A percentile compares a stretch with the other conserved stretches of the same genome.
Evolutionary conservation across 352 stramenopile species (phyloP).

Genomic region (Pythium sukuiense): DNA sequence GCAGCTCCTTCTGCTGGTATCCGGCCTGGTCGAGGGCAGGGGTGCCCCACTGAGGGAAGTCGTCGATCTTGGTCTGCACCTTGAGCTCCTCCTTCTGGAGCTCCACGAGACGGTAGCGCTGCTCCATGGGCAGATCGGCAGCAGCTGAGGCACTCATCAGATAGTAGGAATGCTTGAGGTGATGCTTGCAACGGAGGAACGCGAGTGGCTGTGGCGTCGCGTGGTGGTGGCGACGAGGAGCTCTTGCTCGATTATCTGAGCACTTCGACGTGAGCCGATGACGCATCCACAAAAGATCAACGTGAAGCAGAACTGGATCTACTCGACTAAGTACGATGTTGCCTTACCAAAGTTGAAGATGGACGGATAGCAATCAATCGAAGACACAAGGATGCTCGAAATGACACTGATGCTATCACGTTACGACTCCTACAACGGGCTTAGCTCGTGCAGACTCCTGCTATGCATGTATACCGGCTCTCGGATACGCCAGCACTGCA

Average conservation of each 20-base stretch:
- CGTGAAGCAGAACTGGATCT: background rate
- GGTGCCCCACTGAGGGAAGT: constrained; percentile 22
- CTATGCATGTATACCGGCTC: background rate
- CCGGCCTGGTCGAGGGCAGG: constrained; percentile 38
- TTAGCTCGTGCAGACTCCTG: background rate
- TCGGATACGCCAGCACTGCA: background rate
- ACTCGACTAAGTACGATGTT: background rate
- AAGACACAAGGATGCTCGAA: background rate
- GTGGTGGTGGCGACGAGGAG: background rate
- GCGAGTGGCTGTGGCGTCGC: background rate
- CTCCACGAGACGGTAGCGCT: constrained; percentile 26
- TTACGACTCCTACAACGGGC: background rate
- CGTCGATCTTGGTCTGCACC: constrained; percentile 32
- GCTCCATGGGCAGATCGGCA: constrained; percentile 28
- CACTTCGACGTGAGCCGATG: background rate
- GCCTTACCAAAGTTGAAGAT: background rate
- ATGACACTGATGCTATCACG: background rate
- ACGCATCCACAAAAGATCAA: background rate
- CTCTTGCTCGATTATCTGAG: background rate
- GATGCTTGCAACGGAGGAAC: background rate
- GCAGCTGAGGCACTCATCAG: constrained; percentile 41
- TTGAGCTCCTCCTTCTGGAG: constrained; percentile 26
- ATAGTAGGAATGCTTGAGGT: constrained; percentile 22
- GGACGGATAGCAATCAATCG: background rate
- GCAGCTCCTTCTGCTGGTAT: constrained; percentile 47